These are phyloP conservation scores for Coleophoma cylindrospora DNA, from an alignment of 2,329 filamentous ascomycete species.

Conservation along the genomic window DNA sequence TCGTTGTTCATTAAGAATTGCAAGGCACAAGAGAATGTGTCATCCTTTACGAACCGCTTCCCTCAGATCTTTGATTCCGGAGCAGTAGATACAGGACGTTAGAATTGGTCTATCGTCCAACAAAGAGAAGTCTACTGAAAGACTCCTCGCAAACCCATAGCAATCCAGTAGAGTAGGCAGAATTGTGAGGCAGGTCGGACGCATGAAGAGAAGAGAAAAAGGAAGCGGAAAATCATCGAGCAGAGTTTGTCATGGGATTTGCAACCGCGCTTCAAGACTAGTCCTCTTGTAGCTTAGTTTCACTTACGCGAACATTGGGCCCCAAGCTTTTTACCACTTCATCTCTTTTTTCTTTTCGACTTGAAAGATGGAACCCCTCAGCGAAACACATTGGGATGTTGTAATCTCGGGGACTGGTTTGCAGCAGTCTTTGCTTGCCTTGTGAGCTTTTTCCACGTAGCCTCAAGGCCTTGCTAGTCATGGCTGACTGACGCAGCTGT, in stretches of 20 bases:
- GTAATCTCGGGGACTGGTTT: slow-evolving; percentile 75
- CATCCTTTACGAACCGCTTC: slow-evolving; percentile 79
- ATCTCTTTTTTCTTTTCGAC: slow-evolving; percentile 4
- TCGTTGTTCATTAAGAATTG: no score
- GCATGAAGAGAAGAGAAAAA: slow-evolving; percentile 29
- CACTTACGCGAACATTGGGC: slow-evolving; percentile 7
- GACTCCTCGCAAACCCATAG: slow-evolving; percentile 28
- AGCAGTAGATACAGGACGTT: slow-evolving; percentile 84
- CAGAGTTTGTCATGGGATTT: background rate
- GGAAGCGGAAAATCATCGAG: slow-evolving; percentile 6
- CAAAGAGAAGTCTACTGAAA: slow-evolving; percentile 51
- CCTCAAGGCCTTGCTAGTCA: slow-evolving; percentile 26
- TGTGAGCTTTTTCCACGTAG: slow-evolving; percentile 44
- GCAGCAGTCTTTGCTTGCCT: slow-evolving; percentile 72
- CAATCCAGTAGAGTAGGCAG: slow-evolving; percentile 27
- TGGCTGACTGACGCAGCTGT: slow-evolving; percentile 68
- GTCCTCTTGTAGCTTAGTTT: slow-evolving; percentile 10
- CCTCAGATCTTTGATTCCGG: slow-evolving; percentile 70
- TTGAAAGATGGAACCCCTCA: slow-evolving; percentile 63
- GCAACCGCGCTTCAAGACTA: background rate
- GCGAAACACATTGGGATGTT: slow-evolving; percentile 73
- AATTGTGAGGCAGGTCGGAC: slow-evolving; percentile 33
- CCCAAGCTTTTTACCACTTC: slow-evolving; percentile 7
- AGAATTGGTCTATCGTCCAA: slow-evolving; percentile 59
- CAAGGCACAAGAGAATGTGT: slow-evolving; percentile 43